Conservation (phyloP, 2,329 filamentous ascomycete species). For the Aspergillus candidus region DNA sequence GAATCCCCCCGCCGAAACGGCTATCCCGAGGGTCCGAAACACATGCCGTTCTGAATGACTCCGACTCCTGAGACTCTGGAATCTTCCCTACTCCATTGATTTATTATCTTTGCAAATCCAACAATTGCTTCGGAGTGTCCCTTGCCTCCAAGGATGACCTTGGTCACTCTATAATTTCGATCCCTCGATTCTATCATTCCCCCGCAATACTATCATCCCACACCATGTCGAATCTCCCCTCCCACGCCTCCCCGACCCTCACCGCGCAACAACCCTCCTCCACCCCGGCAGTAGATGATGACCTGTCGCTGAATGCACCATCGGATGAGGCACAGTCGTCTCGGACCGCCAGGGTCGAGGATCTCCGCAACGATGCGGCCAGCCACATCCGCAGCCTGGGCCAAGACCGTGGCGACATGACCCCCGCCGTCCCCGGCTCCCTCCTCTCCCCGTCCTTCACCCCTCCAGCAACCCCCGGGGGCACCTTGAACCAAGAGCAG, state of each 20-base stretch:
- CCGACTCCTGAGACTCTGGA: neutral
- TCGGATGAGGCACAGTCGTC: constrained; percentile 3
- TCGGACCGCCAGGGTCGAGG: constrained; percentile 9
- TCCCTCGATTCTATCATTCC: neutral
- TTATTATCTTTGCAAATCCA: too few species aligned
- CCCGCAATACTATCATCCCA: constrained; percentile 11
- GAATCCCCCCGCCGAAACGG: constrained; percentile 12
- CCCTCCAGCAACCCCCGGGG: constrained; percentile 41
- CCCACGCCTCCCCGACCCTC: constrained; percentile 48
- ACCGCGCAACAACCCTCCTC: constrained; percentile 32
- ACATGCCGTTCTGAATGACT: constrained; percentile 7
- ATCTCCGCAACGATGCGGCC: constrained; percentile 12
- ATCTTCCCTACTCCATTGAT: too few species aligned
- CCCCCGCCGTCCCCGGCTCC: constrained; percentile 46
- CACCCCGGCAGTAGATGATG: constrained; percentile 14
- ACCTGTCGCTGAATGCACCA: constrained; percentile 18
- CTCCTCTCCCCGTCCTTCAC: constrained; percentile 50
- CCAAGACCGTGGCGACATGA: constrained; percentile 27
- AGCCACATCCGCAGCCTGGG: constrained; percentile 17
- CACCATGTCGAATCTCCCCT: constrained; percentile 51
- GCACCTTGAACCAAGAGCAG: constrained; percentile 30
- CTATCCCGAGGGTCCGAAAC: constrained; percentile 13
- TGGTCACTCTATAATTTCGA: neutral
- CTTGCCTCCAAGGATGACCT: neutral
- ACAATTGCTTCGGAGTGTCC: too few species aligned